These are phyloP conservation scores for Eucalyptus microcorys DNA, from an alignment of 345 rosid species.

Conservation along the genomic window DNA sequence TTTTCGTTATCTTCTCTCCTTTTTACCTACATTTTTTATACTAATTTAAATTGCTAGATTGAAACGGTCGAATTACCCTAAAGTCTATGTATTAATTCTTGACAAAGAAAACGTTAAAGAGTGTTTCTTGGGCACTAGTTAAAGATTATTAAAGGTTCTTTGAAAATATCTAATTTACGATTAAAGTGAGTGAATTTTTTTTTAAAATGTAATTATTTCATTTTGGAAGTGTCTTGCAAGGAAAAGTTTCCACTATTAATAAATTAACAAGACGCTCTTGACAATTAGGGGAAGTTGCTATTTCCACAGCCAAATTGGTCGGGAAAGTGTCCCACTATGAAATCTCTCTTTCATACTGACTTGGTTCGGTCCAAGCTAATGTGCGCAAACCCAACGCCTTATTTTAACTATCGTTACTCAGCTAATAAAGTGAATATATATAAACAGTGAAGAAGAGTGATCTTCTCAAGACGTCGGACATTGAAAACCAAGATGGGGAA, in stretches of 20 bases:
- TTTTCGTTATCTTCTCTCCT: not conserved
- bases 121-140: not conserved
- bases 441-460: not conserved
- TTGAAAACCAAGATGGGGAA: not conserved
- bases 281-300: not conserved
- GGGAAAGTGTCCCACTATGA: not conserved
- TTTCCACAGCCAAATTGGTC: not conserved
- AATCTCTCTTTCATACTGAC: not conserved
- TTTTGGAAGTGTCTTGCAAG: not conserved
- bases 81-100: not conserved
- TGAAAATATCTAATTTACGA: too few relatives aligned
- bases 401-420: too few relatives aligned
- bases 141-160: not conserved
- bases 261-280: too few relatives aligned
- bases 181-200: not conserved
- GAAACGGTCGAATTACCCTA: not conserved
- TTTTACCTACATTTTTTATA: not conserved
- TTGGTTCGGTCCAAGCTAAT: not conserved
- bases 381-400: accelerated
- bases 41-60: not conserved
- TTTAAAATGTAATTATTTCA: not conserved
- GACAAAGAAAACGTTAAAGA: not conserved
- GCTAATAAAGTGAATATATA: not conserved
- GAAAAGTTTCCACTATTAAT: not conserved
- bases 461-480: not conserved